Base-by-base conservation (phyloP, 768 basidiomycete species). In the Lepiota venenata region DNA sequence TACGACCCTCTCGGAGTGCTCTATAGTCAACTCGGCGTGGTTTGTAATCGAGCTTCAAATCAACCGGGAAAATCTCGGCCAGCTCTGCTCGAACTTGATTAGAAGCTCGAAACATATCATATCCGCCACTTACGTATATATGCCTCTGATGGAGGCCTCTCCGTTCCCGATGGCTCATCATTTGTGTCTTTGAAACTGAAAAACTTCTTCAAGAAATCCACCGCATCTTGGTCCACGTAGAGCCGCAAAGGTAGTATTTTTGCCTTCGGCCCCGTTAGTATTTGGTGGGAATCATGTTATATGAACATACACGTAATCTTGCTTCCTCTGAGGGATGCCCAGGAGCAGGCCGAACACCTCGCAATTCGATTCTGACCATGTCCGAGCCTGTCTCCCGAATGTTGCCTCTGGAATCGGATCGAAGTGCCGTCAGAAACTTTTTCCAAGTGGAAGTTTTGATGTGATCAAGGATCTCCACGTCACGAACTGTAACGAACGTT, bases 391-490 rank as follows among this genome's bases (percentile, higher is more conserved):
- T 93, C 71, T 97, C 93, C 32, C 94, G 81, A 11, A 94, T 73
- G 64, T 95, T 91, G 0, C 96, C 96, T 52, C 82, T 82, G 14
- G 90, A 85, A 70, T 96, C 93, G 6, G 88, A 79, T 37, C 88
- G 82, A 64, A 97, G 76, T 50, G 84, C 83, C 3, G 93, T 95
- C 56, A 99, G 72, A 67, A 99, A 98, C 67, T 96, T 98, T 72
- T 87, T 90, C 97, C 97, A 99, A 0, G 97, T 98, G 8, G 94
- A 98, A 0, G 94, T 95, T 74, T 91, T 94, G 76, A 99, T 93
- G 64, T 97, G 95, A 67, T 99, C 97, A 47, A 98, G 73, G 56
- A 98, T 97, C 69, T 97, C 93, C 16, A 93, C 62, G 57, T 91
- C 83, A 55, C 71, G 79, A 47, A 94, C 76, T 10, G 84, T 84